Base-by-base conservation (phyloP, 768 basidiomycete genomes). In the Mycena galericulata region DNA sequence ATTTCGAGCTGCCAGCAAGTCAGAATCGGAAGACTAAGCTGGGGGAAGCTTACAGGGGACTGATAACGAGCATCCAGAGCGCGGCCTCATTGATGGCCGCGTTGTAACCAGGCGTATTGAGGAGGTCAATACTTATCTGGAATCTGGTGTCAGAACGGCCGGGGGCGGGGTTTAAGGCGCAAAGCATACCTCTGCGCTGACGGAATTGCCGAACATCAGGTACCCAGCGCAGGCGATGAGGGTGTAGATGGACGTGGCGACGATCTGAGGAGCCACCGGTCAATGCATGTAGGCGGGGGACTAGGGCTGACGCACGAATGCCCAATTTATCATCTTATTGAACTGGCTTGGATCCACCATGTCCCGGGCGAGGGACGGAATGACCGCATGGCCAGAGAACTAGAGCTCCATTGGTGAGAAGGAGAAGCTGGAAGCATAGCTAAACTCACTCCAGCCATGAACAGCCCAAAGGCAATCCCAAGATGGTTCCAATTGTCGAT, bases 331-430 rank as follows among this genome's bases (percentile, higher is more conserved):
- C 89, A 97, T 95, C 60, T 78, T 80, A 77, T 92, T 87, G 77
- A 97, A 98, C 70, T 91, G 84, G 36, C 84, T 84, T 8, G 97
- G 96, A 72, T 96, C 89, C 30, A 79, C 76, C 97, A 98, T 98
- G 78, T 99, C 97, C 74, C 90, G 85, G 4, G 94, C 96, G 17
- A 99, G 79, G 18, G 93, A 94, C 18, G 97, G 97, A 51, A 99
- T 92, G 34, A 97, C 93, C 14, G 95, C 92, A 75, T 99, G 97
- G 2, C 97, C 97, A 3, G 95, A 90, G 73, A 98, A 97, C 89
- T 95, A 72, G 26, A 30, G 38, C 7, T 9, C 41, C n/a, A n/a
- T 27, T 47, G 50, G 22, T 46, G 56, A 30, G 27, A 58, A 62
- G 60, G 18, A 8, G 45, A 36, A 4, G 4, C 36, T 12, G 18